A percentile compares a stretch with the other conserved stretches of the same genome.
Evolutionary conservation across 495 filamentous ascomycete species (phyloP).

Genomic region (Talaromyces stipitatus): DNA sequence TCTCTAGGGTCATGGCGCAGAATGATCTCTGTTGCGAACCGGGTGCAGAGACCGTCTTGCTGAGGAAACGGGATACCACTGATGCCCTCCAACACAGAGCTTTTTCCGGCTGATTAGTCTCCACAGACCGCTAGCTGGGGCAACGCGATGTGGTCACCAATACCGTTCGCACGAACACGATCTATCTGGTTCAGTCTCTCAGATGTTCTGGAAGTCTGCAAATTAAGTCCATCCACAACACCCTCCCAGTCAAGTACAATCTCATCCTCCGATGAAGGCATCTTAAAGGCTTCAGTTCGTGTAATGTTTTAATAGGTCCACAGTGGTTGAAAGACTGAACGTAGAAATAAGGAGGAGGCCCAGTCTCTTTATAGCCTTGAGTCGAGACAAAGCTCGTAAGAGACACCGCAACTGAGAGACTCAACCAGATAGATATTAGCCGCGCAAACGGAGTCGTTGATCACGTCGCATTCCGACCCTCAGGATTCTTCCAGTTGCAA

Average conservation of each 20-base stretch:
- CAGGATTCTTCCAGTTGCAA: no score
- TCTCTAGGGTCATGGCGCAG: slow-evolving; percentile 13
- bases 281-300: not conserved
- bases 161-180: not conserved
- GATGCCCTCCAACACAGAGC: slow-evolving; percentile 59
- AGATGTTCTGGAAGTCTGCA: not conserved
- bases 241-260: not conserved
- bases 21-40: slow-evolving; percentile 50
- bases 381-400: no score
- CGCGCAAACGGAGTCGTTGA: no score
- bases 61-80: slow-evolving; percentile 56
- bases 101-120: slow-evolving; percentile 59
- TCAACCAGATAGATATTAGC: no score
- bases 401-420: no score
- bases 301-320: not conserved
- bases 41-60: slow-evolving; percentile 52
- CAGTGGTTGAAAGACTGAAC: not conserved
- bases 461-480: no score
- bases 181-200: not conserved
- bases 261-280: not conserved
- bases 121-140: slow-evolving; percentile 60
- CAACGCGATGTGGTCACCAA: slow-evolving; percentile 18
- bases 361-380: not conserved
- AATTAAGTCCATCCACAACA: not conserved
- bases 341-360: not conserved